phyloP scores from a whole-genome alignment of 768 basidiomycete genomes.

The Pleurotus giganteus region DNA sequence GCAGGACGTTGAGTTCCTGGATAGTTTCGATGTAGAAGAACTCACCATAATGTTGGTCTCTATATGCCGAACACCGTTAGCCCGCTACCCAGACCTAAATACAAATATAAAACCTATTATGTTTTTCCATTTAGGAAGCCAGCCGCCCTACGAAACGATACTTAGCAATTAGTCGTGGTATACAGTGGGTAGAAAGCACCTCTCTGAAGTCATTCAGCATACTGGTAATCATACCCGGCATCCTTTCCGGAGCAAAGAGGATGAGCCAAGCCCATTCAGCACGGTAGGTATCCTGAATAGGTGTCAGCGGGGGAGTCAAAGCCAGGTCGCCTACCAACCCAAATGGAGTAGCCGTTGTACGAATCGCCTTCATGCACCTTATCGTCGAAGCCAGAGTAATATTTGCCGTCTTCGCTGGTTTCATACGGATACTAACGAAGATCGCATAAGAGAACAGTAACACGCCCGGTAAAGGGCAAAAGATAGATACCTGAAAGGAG shows the following conservation, averaged over 20 bases:
- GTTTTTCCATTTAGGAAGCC: slow-evolving; percentile 91
- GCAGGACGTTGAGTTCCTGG: background rate
- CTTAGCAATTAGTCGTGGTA: slow-evolving; percentile 9
- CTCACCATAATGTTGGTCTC: slow-evolving; percentile 82
- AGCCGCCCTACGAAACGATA: slow-evolving; percentile 49
- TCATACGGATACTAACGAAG: slow-evolving; percentile 70
- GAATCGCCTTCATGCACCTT: slow-evolving; percentile 61
- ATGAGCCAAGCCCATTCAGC: slow-evolving; percentile 79
- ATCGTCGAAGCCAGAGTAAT: slow-evolving; percentile 79
- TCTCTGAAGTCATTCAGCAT: slow-evolving; percentile 78
- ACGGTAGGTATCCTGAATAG: slow-evolving; percentile 65
- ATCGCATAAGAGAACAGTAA: slow-evolving; percentile 4
- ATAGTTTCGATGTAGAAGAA: background rate
- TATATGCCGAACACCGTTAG: slow-evolving; percentile 8
- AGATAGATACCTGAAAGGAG: slow-evolving; percentile 46
- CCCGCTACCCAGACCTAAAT: background rate
- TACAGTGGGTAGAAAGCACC: slow-evolving; percentile 28
- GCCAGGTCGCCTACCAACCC: slow-evolving; percentile 39
- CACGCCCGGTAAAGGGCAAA: background rate
- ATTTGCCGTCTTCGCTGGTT: slow-evolving; percentile 59
- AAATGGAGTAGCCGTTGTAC: slow-evolving; percentile 78
- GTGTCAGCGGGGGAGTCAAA: background rate
- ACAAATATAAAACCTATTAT: slow-evolving; percentile 47
- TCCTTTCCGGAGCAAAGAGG: slow-evolving; percentile 68
- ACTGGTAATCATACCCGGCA: slow-evolving; percentile 70